Evolutionary conservation across 2,329 filamentous ascomycete genomes (phyloP).

Genomic region (Aspergillus brasiliensis): DNA sequence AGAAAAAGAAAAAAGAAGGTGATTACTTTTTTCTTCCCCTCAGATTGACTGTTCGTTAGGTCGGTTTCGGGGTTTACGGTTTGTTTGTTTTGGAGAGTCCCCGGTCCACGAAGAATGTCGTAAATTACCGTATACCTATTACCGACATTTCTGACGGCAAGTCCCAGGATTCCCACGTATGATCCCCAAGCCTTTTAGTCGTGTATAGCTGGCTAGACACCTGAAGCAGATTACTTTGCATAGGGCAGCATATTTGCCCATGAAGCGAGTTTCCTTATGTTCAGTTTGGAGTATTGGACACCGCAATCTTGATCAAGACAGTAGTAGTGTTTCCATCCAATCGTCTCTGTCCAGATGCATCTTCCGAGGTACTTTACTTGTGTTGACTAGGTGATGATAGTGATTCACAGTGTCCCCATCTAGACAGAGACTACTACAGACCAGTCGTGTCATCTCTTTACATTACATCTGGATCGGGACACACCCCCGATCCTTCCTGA

Average conservation of each 20-base stretch:
- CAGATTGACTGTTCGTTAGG: not conserved
- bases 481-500: not conserved
- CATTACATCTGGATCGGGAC: not conserved
- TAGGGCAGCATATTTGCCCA: not conserved
- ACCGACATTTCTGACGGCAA: not conserved
- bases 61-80: not conserved
- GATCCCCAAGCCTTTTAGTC: not conserved
- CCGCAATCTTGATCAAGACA: not conserved
- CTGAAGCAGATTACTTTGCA: not conserved
- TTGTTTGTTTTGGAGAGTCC: slow-evolving; percentile 2
- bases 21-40: slow-evolving; percentile 2
- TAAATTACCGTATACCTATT: not conserved
- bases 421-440: not conserved
- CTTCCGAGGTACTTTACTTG: not conserved
- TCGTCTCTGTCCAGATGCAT: not conserved
- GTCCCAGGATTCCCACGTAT: not conserved
- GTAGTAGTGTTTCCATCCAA: not conserved
- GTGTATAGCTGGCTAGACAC: not conserved
- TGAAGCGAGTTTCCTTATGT: no score
- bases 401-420: not conserved
- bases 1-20: slow-evolving; percentile 1
- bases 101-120: not conserved
- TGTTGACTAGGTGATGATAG: not conserved
- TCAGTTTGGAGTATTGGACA: no score
- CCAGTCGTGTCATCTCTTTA: not conserved